Evolutionary conservation across 208 protist genomes (phyloP), one percentile per base, ranked within the genome.

Genomic region (Trypanosomatidae sp.): DNA sequence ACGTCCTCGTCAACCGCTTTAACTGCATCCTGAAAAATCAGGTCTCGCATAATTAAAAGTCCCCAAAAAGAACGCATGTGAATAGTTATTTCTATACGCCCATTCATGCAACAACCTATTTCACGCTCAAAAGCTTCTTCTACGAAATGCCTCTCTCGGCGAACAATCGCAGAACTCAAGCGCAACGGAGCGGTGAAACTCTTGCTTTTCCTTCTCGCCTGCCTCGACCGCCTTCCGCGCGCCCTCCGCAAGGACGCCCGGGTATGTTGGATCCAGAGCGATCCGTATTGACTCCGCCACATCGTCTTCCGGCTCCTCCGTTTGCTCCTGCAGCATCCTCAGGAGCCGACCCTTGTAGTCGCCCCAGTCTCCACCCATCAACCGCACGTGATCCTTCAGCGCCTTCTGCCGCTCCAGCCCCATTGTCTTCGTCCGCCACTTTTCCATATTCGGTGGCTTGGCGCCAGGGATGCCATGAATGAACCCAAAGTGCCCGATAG

Each of bases 401-500:
- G 74, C 67, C 28, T 76, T 77, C 46, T 85, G 84, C 13, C 84
- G 73, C 36, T 74, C 65, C 41, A 78, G n/a, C 1, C 65, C 53
- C 56, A 73, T 67, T 28, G 66, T 44, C 44, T 70, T 78, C 17
- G 59, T 73, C 56, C 81, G 74, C 52, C 71, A 73, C 17, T 62
- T 53, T 12, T 81, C 88, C 33, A 74, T 74, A 44, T 82, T 80
- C 4, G 90, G 91, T 6, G 91, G 88, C 69, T 88, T 84, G 28
- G 91, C 82, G 1, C 93, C 90, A 41, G 93, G 93, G n/a, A 97
- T 95, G 25, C 89, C 88, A 60, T 97, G 93, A 65, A 97, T 73
- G 69, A 82, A 90, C 1, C 82, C 93, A 77, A 95, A 97, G 71
- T 95, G 82, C 7, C 65, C 55, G 25, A 97, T 76, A 12, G 86